Conservation (phyloP, 371 early-diverging fungal species). For the Rhizopus delemar region DNA sequence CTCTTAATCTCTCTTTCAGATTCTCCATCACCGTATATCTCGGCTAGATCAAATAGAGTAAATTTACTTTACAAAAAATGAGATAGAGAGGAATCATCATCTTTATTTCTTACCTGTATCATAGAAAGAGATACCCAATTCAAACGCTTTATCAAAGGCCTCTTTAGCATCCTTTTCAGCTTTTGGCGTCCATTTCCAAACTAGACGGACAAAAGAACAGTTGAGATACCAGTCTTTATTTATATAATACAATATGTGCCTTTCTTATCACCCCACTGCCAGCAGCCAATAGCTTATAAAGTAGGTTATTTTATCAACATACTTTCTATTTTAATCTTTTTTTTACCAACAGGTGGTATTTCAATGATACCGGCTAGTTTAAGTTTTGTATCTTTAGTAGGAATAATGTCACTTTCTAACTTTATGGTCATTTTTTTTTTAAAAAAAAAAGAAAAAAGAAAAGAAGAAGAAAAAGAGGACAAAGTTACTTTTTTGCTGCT, state of each 20-base stretch:
- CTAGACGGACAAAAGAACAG: slow-evolving; percentile 4
- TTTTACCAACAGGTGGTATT: slow-evolving; percentile 55
- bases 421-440: slow-evolving; percentile 16
- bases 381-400: slow-evolving; percentile 50
- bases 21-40: slow-evolving; percentile 60
- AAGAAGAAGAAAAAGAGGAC: no score
- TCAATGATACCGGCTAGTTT: slow-evolving; percentile 36
- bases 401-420: slow-evolving; percentile 31
- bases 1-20: slow-evolving; percentile 51
- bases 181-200: slow-evolving; percentile 43
- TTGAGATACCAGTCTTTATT: no score
- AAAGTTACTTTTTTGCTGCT: no score
- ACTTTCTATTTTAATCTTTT: neutral
- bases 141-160: slow-evolving; percentile 37
- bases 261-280: slow-evolving; percentile 55
- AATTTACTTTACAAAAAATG: no score
- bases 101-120: slow-evolving; percentile 33
- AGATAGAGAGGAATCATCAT: no score
- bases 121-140: slow-evolving; percentile 40
- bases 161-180: slow-evolving; percentile 41
- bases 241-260: neutral
- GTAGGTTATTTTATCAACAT: neutral
- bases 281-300: slow-evolving; percentile 50
- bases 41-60: slow-evolving; percentile 34
- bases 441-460: slow-evolving; percentile 7